Base-by-base conservation (phyloP, 768 basidiomycete species). In the Amanita inopinata region DNA sequence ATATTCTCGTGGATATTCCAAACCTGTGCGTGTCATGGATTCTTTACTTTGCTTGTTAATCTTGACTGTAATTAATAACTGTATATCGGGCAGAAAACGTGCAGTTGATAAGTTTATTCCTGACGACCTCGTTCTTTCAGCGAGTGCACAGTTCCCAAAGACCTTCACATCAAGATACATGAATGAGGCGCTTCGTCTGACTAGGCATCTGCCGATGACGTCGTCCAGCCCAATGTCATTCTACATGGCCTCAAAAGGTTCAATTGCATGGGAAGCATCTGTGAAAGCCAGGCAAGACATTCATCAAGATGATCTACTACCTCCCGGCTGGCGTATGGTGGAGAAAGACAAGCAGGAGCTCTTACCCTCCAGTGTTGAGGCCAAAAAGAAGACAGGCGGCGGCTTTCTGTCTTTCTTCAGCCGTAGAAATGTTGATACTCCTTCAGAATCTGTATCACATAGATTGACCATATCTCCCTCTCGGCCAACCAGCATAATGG, bases 351-450 rank as follows among this genome's bases (percentile, higher is more conserved):
- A 61, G 30, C 57, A 64, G n/a, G 56, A 69, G 31, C 40, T 59
- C 44, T 38, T 48, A 46, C 35, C 56, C 6, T 24, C 41, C n/a
- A n/a, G n/a, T n/a, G 45, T 56, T 6, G 72, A 73, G 15, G 55
- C 57, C n/a, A 68, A 67, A 43, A 82, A 72, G 59, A 83, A 74
- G 55, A 32, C 66, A 10, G 59, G 60, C 17, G 66, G 75, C 5
- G 71, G 81, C 7, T 53, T 88, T n/a, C 64, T 88, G 27, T 86
- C 85, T 4, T 84, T 89, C 57, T 83, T 81, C 65, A 72, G 73
- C 17, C 68, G 82, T 34, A 63, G 54, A 40, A 42, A 49, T 14
- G 52, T 52, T 15, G 56, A 53, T 6, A 34, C 46, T 15, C 38
- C 25, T 31, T 50, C 38, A 37, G 45, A 50, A 23, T 43, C 53